Base-by-base conservation (phyloP, 164 flowering plant species). In the Stephania yunnanensis region DNA sequence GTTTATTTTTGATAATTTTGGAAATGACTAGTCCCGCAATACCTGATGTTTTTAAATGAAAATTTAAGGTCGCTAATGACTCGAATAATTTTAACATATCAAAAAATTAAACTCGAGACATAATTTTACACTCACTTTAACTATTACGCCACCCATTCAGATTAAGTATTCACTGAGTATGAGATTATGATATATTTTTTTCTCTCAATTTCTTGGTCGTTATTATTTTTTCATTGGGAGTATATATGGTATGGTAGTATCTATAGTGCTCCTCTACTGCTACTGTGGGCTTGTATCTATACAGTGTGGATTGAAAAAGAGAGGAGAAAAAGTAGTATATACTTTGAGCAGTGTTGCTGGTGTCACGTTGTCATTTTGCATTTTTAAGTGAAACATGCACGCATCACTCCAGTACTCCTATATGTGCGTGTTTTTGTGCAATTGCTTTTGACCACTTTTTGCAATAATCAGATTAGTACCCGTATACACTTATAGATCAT, bases 281-380 rank as follows among this genome's bases (percentile, higher is more conserved):
- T 19, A 20, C 8, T 10, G n/a, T 61, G 2, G 19, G 20, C 9
- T 5, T 20, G 20, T 19, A 19, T 20, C 66, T 19, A 61, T 7
- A 61, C 66, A 61, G 66, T n/a, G 25, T 15, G 20, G 66, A 19
- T 61, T 61, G 66, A 61, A 61, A 58, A 50, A 50, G 55, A 50
- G 4, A 15, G 11, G 0, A 50, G 55, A 50, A 50, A 61, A 61
- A 61, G 66, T 61, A n/a, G 66, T 61, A 61, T n/a, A n/a, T 19
- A 61, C 66, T 61, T 61, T 61, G 66, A 61, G 20, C 66, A 61
- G n/a, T 61, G 66, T 15, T 19, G 9, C 20, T 61, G 66, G 66
- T 61, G 66, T 25, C 66, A 61, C 66, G n/a, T n/a, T 61, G 66
- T 61, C 66, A 61, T 61, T 19, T 61, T 61, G 20, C 66, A 19